phyloP scores from a whole-genome alignment of 257 asterid species.

The Linderniella brevidens region DNA sequence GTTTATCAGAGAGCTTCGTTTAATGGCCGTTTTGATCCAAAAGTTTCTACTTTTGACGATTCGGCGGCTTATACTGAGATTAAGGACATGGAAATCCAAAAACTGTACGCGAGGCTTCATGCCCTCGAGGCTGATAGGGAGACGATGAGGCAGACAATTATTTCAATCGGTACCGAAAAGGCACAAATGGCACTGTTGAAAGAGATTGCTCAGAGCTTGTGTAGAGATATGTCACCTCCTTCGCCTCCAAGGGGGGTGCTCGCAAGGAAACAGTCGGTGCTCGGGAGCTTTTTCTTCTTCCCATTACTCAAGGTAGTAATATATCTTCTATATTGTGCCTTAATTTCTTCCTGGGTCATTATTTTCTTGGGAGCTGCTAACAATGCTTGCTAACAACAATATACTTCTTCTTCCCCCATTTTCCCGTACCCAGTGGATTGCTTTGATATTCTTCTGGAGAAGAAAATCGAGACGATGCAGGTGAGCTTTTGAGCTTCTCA shows the following conservation, averaged over 20 bases:
- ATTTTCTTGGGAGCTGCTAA: not conserved
- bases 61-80: slow-evolving; percentile 20
- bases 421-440: slow-evolving; percentile 51
- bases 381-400: slow-evolving; percentile 22
- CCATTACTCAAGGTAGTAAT: slow-evolving; percentile 60
- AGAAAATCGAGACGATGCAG: slow-evolving; percentile 56
- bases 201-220: slow-evolving; percentile 88
- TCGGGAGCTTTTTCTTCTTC: slow-evolving; percentile 31
- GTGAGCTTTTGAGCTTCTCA: slow-evolving; percentile 29
- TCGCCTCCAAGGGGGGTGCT: slow-evolving; percentile 24
- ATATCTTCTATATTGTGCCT: slow-evolving; percentile 5
- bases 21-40: slow-evolving; percentile 23
- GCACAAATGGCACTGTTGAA: slow-evolving; percentile 72
- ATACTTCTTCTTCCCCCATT: slow-evolving; percentile 14
- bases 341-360: slow-evolving; percentile 1
- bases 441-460: slow-evolving; percentile 57
- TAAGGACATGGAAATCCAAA: slow-evolving; percentile 58
- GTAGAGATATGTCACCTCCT: slow-evolving; percentile 11
- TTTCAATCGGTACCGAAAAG: slow-evolving; percentile 75
- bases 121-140: slow-evolving; percentile 97
- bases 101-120: slow-evolving; percentile 76
- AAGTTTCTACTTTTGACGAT: slow-evolving; percentile 41
- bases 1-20: slow-evolving; percentile 37
- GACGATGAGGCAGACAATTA: slow-evolving; percentile 86
- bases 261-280: slow-evolving; percentile 31